These are phyloP conservation scores for Aspergillus sojae DNA, from an alignment of 2,329 filamentous ascomycete species.

Conservation along the genomic window DNA sequence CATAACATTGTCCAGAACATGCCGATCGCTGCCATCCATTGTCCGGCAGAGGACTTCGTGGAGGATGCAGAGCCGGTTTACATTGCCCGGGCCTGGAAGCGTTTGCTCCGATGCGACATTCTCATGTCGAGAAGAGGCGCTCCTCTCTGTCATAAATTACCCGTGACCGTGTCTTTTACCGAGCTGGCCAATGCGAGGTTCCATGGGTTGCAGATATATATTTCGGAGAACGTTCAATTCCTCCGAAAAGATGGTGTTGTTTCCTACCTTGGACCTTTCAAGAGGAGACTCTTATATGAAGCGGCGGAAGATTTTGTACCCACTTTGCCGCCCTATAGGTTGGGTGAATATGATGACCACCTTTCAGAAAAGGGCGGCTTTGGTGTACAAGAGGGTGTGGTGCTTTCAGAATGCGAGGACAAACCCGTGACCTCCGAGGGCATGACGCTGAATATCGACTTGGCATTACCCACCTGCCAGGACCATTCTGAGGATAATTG, in stretches of 20 bases:
- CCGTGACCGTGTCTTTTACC: slow-evolving; percentile 13
- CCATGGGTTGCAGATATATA: slow-evolving; percentile 14
- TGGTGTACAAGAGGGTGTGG: not conserved
- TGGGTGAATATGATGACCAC: slow-evolving; percentile 7
- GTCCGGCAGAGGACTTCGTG: slow-evolving; percentile 16
- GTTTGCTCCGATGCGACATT: slow-evolving; percentile 14
- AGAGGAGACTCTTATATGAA: slow-evolving; percentile 14
- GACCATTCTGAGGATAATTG: slow-evolving; percentile 7
- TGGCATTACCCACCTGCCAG: slow-evolving; percentile 15
- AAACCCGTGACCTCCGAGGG: slow-evolving; percentile 6
- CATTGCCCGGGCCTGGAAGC: slow-evolving; percentile 10
- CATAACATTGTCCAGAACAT: slow-evolving; percentile 6
- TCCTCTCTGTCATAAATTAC: slow-evolving; percentile 13
- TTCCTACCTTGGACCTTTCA: slow-evolving; percentile 17
- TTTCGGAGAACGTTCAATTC: slow-evolving; percentile 19
- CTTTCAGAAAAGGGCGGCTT: not conserved
- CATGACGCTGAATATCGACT: slow-evolving; percentile 12
- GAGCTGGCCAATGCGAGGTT: slow-evolving; percentile 13
- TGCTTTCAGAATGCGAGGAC: not conserved
- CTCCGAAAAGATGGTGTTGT: slow-evolving; percentile 13
- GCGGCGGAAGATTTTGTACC: slow-evolving; percentile 6
- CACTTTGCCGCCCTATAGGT: slow-evolving; percentile 3
- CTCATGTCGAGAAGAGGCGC: slow-evolving; percentile 14
- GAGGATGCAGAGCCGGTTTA: slow-evolving; percentile 19
- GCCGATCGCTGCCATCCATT: slow-evolving; percentile 16